A percentile compares a stretch with the other conserved stretches of the same genome.
Evolutionary conservation across 2,329 filamentous ascomycete species (phyloP).

Genomic region (Fusarium virguliforme): DNA sequence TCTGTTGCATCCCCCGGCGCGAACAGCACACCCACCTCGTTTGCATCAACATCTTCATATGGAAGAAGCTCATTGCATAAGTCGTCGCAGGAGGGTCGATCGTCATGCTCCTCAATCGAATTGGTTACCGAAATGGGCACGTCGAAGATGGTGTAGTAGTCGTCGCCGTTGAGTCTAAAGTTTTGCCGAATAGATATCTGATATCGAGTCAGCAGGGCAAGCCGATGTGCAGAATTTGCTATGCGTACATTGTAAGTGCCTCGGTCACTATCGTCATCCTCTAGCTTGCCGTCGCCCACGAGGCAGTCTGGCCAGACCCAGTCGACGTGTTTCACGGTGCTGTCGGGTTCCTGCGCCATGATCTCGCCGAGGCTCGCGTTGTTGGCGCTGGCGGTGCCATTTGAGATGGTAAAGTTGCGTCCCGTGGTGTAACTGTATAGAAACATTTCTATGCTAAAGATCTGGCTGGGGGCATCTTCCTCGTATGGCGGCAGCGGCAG

Average conservation of each 20-base stretch:
- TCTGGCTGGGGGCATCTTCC: constrained; percentile 68
- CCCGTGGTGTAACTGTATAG: constrained; percentile 75
- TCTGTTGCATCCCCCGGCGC: constrained; percentile 67
- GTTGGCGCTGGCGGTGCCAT: constrained; percentile 69
- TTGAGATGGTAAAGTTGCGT: constrained; percentile 79
- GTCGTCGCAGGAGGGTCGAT: constrained; percentile 65
- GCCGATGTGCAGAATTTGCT: constrained; percentile 18
- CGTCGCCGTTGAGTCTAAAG: constrained; percentile 75
- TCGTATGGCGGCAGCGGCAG: constrained; percentile 72
- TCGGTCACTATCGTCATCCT: constrained; percentile 61
- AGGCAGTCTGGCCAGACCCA: constrained; percentile 81
- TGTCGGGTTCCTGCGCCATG: constrained; percentile 74
- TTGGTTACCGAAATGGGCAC: constrained; percentile 80
- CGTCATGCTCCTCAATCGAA: constrained; percentile 64
- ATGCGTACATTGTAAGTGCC: constrained; percentile 75
- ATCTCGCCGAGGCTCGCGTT: constrained; percentile 70
- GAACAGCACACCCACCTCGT: constrained; percentile 65
- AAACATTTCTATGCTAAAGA: constrained; percentile 78
- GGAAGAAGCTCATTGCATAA: constrained; percentile 68
- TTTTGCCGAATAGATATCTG: constrained; percentile 80
- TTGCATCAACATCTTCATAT: constrained; percentile 63
- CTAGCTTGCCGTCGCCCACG: constrained; percentile 71
- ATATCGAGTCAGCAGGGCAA: constrained; percentile 12
- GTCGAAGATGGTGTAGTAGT: constrained; percentile 80
- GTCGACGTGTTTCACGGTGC: constrained; percentile 81